Base-by-base conservation (phyloP, 2,329 filamentous ascomycete genomes). In the Penicillium frequentans region DNA sequence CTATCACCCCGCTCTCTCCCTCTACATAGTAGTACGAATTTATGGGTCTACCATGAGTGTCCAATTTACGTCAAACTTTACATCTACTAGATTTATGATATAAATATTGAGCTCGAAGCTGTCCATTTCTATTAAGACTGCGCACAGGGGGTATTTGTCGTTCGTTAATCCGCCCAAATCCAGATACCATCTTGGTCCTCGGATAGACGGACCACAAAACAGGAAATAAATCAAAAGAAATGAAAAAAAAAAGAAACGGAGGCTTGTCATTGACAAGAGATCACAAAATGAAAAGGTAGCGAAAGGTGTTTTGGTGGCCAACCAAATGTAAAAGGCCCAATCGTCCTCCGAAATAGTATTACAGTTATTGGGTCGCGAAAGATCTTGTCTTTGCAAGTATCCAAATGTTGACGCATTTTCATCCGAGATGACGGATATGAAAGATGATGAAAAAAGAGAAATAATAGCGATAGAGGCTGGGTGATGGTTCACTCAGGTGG, bases 291-390 rank as follows among this genome's bases (percentile, higher is more conserved):
- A 48, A 23, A 59, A 58, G 37, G 51, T 45, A 61, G 58, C 54
- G 52, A 63, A 56, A 51, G 57, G 49, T 56, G 37, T 54, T 43
- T 45, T 9, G 39, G 44, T 44, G 31, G 50, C 53, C 45, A 57
- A 56, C 23, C 49, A 33, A 60, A 52, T 45, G 37, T 29, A 54
- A 9, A 54, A 31, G 33, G 44, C 45, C 35, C 19, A 54, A 46
- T 39, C 39, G 33, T 48, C 52, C 59, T 48, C 54, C 54, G 45
- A 60, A 64, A 68, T 73, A 72, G 62, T 69, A 73, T 71, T 74
- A 74, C 72, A 71, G 67, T 66, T 66, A 69, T 58, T 60, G 60
- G 65, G 65, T 44, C 33, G 29, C 35, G 11, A 52, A 49, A 57
- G 50, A 50, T 54, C 44, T 47, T 52, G 55, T 55, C 46, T 57